A percentile compares a stretch with the other conserved stretches of the same genome.
phyloP scores from a whole-genome alignment of 345 rosid species.

The Conringia planisiliqua region DNA sequence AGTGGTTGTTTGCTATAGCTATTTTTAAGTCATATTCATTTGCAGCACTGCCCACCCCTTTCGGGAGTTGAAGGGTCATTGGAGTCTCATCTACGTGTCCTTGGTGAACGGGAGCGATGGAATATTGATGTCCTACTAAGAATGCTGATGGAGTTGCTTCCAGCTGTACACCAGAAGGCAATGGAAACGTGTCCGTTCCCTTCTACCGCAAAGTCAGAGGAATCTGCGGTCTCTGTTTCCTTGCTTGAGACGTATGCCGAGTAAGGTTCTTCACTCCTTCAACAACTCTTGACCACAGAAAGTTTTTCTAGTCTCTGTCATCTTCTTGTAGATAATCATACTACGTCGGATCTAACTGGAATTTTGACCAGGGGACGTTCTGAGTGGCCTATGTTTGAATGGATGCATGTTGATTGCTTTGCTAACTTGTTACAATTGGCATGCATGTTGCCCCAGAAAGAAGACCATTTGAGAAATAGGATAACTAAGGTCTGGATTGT shows the following conservation, averaged over 20 bases:
- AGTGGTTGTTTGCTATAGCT: constrained; percentile 23
- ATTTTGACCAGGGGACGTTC: constrained; percentile 54
- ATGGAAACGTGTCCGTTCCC: constrained; percentile 81
- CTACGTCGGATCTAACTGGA: constrained; percentile 7
- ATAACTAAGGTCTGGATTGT: constrained; percentile 61
- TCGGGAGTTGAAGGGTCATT: constrained; percentile 95
- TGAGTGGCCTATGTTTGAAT: constrained; percentile 89
- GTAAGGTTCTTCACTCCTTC: constrained; percentile 38
- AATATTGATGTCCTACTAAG: constrained; percentile 82
- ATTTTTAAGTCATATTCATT: constrained; percentile 7
- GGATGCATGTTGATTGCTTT: constrained; percentile 94
- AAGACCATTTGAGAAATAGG: constrained; percentile 81
- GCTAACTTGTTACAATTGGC: constrained; percentile 73
- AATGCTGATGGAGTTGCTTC: constrained; percentile 75
- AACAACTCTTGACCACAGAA: constrained; percentile 2
- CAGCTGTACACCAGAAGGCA: constrained; percentile 65
- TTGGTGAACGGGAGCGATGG: constrained; percentile 98
- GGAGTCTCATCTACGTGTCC: constrained; percentile 79
- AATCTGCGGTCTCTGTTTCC: constrained; percentile 46
- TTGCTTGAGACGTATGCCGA: constrained; percentile 70
- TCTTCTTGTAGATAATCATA: neutral
- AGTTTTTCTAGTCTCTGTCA: constrained; percentile 7
- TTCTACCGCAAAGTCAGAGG: constrained; percentile 43
- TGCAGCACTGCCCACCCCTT: constrained; percentile 87
- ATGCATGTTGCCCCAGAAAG: constrained; percentile 82